Evolutionary conservation across 805 yeast genomes (phyloP).

Genomic region (Candida yuanshanica): DNA sequence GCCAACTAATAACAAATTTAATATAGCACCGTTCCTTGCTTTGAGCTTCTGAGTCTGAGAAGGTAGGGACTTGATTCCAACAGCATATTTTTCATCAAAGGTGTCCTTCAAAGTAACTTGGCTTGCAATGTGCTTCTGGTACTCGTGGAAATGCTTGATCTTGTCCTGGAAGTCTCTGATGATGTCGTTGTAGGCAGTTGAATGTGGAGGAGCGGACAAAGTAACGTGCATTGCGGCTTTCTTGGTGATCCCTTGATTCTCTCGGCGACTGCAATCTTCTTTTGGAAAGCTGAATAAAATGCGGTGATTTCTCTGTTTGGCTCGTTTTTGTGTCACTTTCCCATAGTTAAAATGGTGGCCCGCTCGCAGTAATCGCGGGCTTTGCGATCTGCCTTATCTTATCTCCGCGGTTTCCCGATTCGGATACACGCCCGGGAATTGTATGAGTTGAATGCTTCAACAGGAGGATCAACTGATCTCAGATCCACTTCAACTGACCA

Average conservation of each 20-base stretch:
- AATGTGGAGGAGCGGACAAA: neutral
- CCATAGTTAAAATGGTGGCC: no score
- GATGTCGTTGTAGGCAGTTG: neutral
- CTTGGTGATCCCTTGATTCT: no score
- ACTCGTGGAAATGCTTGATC: neutral
- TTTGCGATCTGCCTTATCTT: neutral
- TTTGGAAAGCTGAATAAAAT: no score
- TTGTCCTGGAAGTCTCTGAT: neutral
- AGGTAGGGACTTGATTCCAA: conserved; percentile 26
- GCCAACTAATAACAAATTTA: conserved; percentile 82
- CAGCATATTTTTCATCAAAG: conserved; percentile 5
- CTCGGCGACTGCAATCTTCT: no score
- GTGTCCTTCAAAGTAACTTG: neutral
- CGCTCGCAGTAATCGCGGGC: no score
- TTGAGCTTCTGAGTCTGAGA: conserved; percentile 24
- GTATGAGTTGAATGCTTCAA: no score
- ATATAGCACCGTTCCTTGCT: conserved; percentile 58
- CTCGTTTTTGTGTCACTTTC: neutral
- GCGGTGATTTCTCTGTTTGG: no score
- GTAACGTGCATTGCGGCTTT: neutral
- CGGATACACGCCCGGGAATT: neutral
- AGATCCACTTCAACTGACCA: no score
- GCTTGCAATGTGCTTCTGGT: neutral
- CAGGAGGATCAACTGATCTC: no score
- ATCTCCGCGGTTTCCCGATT: neutral